Conservation (phyloP, 108 stramenopile species). For the Skeletonema potamos region DNA sequence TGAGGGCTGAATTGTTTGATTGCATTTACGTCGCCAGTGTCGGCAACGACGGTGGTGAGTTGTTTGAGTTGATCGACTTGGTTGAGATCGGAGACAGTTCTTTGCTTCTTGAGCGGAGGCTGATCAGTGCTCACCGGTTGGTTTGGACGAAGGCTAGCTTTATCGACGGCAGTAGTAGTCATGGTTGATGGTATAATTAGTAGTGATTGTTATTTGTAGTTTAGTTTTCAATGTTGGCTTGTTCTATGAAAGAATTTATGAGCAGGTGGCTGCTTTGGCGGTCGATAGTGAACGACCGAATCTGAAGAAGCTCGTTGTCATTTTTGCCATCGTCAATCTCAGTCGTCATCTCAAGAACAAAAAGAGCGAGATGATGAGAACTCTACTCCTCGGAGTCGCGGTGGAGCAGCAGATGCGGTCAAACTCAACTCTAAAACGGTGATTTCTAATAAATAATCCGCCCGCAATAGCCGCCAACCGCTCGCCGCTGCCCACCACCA, state of each 20-base stretch:
- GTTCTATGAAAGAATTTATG: background rate
- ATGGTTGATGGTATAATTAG: background rate
- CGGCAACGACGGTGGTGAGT: slow-evolving; percentile 83
- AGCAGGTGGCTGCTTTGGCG: background rate
- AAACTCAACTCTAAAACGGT: background rate
- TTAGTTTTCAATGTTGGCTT: background rate
- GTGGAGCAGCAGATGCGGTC: no score
- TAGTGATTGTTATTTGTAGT: background rate
- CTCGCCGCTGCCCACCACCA: no score
- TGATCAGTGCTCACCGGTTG: slow-evolving; percentile 1
- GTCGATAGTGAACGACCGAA: background rate
- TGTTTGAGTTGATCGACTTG: slow-evolving; percentile 81
- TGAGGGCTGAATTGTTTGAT: slow-evolving; percentile 89
- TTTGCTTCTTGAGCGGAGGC: slow-evolving; percentile 1
- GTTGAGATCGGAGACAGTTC: slow-evolving; percentile 40
- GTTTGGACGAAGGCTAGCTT: background rate
- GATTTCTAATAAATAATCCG: background rate
- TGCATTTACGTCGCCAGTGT: slow-evolving; percentile 90
- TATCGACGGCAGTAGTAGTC: background rate
- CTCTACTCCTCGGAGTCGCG: background rate
- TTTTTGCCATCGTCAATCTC: no score
- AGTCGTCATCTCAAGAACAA: background rate
- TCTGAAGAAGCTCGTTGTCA: background rate
- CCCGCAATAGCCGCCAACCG: no score
- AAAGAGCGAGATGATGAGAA: no score